Evolutionary conservation across 1,284 basidiomycete species (phyloP), one percentile per base, ranked within the genome.

Genomic region (Violaceomyces palustris): DNA sequence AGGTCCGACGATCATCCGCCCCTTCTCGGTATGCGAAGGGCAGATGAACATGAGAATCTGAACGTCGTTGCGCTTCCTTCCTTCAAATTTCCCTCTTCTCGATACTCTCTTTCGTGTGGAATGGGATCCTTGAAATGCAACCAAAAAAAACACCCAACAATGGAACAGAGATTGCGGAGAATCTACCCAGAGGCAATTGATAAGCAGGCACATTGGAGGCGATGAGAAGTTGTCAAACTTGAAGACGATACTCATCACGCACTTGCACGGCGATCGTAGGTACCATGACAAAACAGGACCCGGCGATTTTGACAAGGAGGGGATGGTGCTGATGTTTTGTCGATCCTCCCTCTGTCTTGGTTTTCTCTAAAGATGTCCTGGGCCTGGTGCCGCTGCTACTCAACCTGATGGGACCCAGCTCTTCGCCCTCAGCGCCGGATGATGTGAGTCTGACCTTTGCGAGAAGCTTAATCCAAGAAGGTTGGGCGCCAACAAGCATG

Each of bases 101-200:
- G n/a, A n/a, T n/a, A n/a, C n/a, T n/a, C n/a, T n/a, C n/a, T n/a
- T n/a, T n/a, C n/a, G n/a, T n/a, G n/a, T n/a, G n/a, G n/a, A n/a
- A n/a, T n/a, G n/a, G n/a, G n/a, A n/a, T n/a, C n/a, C n/a, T n/a
- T n/a, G n/a, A n/a, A n/a, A n/a, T n/a, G n/a, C n/a, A n/a, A n/a
- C n/a, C n/a, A n/a, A n/a, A n/a, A n/a, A n/a, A n/a, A n/a, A n/a
- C n/a, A n/a, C n/a, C n/a, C n/a, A n/a, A n/a, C n/a, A n/a, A n/a
- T n/a, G n/a, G n/a, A n/a, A n/a, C n/a, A 55, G 47, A 17, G 69
- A 72, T 37, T 72, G 69, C 21, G 69, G 69, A n/a, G 69, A 72
- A 35, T 58, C 58, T 12, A 72, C 67, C 3, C 69, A 72, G 42
- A 54, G 62, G 2, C 69, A 72, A 34, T 50, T 72, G 6, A 39